Conservation (phyloP, 2,329 filamentous ascomycete species). For the Sclerotinia minor region DNA sequence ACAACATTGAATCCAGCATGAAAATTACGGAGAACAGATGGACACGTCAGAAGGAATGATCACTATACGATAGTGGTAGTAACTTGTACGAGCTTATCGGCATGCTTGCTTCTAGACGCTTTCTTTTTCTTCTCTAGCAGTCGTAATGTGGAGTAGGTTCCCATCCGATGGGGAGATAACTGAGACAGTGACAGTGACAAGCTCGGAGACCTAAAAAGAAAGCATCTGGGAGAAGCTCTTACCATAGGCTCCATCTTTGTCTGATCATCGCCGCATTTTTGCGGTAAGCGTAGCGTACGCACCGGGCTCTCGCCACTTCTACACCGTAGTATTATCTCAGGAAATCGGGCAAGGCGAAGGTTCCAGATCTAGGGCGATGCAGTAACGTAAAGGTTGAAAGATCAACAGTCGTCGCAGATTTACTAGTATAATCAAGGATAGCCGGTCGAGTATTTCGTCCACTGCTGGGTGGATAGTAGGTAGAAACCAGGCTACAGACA, state of each 20-base stretch:
- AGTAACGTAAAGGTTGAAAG: background rate
- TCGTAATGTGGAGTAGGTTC: background rate
- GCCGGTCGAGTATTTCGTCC: background rate
- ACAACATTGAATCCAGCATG: background rate
- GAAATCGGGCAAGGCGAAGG: background rate
- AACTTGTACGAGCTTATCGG: background rate
- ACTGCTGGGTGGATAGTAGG: background rate
- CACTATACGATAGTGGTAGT: background rate
- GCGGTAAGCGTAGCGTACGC: background rate
- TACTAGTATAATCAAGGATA: background rate
- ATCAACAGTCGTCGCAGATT: background rate
- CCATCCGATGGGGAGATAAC: background rate
- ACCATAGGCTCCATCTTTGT: background rate
- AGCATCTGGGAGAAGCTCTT: background rate
- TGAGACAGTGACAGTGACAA: background rate
- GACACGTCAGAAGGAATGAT: slow-evolving; percentile 4
- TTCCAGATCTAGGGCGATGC: background rate
- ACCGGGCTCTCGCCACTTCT: background rate
- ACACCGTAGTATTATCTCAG: background rate
- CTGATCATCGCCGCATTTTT: background rate
- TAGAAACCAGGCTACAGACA: background rate
- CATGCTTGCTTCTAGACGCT: background rate
- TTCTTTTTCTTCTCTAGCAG: background rate
- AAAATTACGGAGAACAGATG: background rate
- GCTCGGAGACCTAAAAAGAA: background rate